A percentile compares a stretch with the other conserved stretches of the same genome.
Conservation (phyloP, 306 rosid genomes). For the Neltuma alba region DNA sequence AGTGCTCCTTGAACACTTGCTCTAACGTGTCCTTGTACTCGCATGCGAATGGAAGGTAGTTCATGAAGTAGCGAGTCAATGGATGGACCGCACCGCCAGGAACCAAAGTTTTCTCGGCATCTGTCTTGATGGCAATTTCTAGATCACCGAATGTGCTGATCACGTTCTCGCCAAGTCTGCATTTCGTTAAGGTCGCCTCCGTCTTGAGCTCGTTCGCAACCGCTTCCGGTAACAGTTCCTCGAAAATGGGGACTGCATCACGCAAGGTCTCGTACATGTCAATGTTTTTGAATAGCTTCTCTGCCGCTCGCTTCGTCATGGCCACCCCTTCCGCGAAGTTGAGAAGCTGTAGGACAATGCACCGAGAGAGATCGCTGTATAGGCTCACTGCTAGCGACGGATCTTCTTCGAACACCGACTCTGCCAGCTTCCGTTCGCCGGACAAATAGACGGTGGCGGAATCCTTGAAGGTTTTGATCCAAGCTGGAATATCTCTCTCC, state of each 20-base stretch:
- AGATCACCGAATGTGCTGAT: slow-evolving; percentile 46
- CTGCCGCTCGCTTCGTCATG: slow-evolving; percentile 60
- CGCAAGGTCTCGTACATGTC: slow-evolving; percentile 69
- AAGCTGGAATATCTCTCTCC: slow-evolving; percentile 53
- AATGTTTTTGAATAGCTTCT: slow-evolving; percentile 64
- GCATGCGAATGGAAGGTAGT: slow-evolving; percentile 44
- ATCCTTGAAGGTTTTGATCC: slow-evolving; percentile 51
- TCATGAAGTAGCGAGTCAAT: slow-evolving; percentile 53
- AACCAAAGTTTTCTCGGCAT: slow-evolving; percentile 42
- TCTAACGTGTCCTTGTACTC: slow-evolving; percentile 54
- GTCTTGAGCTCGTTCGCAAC: slow-evolving; percentile 42
- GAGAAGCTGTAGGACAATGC: slow-evolving; percentile 50
- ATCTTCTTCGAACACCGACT: slow-evolving; percentile 36
- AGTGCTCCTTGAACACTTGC: slow-evolving; percentile 53
- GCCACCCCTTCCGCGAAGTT: slow-evolving; percentile 63
- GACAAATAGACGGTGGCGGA: slow-evolving; percentile 43
- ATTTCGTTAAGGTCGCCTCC: slow-evolving; percentile 42
- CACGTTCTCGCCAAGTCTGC: slow-evolving; percentile 49
- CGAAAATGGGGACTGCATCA: slow-evolving; percentile 39
- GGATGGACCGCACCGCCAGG: slow-evolving; percentile 61
- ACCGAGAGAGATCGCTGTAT: slow-evolving; percentile 50
- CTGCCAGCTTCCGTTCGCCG: slow-evolving; percentile 48
- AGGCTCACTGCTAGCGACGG: slow-evolving; percentile 25
- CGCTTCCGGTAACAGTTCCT: slow-evolving; percentile 41
- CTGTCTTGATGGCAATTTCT: slow-evolving; percentile 45